Conservation (phyloP, 768 basidiomycete species). For the Russula emetica region DNA sequence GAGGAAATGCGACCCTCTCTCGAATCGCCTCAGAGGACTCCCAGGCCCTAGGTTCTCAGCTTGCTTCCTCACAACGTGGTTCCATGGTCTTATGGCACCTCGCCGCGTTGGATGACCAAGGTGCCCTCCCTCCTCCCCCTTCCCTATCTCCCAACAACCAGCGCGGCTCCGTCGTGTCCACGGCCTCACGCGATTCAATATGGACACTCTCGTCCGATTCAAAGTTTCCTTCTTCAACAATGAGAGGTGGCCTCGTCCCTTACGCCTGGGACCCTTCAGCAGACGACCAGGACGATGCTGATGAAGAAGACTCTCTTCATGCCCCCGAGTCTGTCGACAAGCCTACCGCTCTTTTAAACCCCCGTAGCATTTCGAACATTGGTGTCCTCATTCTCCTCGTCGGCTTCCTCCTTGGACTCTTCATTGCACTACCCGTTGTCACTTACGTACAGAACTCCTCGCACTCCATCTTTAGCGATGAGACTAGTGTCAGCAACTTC, state of each 20-base stretch:
- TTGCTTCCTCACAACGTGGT: constrained; percentile 37
- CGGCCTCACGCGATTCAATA: constrained; percentile 46
- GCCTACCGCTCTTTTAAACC: constrained; percentile 37
- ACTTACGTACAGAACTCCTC: constrained; percentile 43
- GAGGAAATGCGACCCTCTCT: constrained; percentile 41
- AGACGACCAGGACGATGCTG: constrained; percentile 52
- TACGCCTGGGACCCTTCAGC: constrained; percentile 66
- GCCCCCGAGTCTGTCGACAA: constrained; percentile 45
- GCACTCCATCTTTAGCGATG: constrained; percentile 44
- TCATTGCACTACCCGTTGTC: constrained; percentile 78
- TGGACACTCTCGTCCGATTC: constrained; percentile 51
- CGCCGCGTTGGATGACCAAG: constrained; percentile 37
- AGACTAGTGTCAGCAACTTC: constrained; percentile 50
- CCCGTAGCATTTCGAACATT: constrained; percentile 64
- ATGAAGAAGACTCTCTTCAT: constrained; percentile 76
- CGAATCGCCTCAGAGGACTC: constrained; percentile 46
- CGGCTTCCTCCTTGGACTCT: constrained; percentile 59
- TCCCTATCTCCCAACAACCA: constrained; percentile 23
- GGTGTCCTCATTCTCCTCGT: constrained; percentile 62
- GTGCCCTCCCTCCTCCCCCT: constrained; percentile 37
- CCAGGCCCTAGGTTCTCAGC: constrained; percentile 39
- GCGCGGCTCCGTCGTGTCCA: constrained; percentile 46
- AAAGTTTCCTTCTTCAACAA: constrained; percentile 55
- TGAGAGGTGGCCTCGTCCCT: constrained; percentile 46
- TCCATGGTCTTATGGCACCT: constrained; percentile 69